Conservation (phyloP, 1,139 yeast species). For the Wickerhamiella pararugosa region DNA sequence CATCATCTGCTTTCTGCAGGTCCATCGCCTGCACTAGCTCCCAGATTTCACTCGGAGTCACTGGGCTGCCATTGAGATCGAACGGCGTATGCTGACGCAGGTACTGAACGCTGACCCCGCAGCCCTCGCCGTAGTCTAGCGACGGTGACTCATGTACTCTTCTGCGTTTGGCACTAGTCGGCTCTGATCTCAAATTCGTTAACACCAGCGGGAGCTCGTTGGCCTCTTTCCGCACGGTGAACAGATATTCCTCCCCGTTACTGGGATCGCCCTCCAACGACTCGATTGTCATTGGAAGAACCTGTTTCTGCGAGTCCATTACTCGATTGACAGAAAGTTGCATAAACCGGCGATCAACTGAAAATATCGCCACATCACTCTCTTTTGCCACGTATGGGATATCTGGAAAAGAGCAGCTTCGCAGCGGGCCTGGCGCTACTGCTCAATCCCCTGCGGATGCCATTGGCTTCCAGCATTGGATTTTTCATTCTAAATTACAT, state of each 20-base stretch:
- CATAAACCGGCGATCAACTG: no score
- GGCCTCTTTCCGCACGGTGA: slow-evolving; percentile 13
- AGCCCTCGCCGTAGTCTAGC: neutral
- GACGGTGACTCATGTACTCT: neutral
- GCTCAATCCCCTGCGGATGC: slow-evolving; percentile 10
- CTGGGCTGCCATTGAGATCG: no score
- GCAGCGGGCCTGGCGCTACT: slow-evolving; percentile 15
- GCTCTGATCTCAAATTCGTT: neutral
- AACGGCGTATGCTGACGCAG: neutral
- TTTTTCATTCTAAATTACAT: slow-evolving; percentile 11
- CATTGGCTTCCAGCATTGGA: slow-evolving; percentile 11
- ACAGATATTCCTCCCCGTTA: slow-evolving; percentile 15
- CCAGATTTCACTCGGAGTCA: neutral
- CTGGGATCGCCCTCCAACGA: slow-evolving; percentile 8
- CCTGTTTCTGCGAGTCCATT: slow-evolving; percentile 3
- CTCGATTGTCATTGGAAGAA: neutral
- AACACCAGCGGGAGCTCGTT: slow-evolving; percentile 2
- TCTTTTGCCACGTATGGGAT: no score
- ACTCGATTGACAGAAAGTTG: no score
- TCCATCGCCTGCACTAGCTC: neutral
- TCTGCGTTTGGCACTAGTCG: neutral
- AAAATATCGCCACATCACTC: no score
- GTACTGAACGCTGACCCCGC: neutral
- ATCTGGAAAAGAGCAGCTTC: neutral
- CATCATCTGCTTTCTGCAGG: neutral